Conservation (phyloP, 768 basidiomycete species). For the Lentinula lateritia region DNA sequence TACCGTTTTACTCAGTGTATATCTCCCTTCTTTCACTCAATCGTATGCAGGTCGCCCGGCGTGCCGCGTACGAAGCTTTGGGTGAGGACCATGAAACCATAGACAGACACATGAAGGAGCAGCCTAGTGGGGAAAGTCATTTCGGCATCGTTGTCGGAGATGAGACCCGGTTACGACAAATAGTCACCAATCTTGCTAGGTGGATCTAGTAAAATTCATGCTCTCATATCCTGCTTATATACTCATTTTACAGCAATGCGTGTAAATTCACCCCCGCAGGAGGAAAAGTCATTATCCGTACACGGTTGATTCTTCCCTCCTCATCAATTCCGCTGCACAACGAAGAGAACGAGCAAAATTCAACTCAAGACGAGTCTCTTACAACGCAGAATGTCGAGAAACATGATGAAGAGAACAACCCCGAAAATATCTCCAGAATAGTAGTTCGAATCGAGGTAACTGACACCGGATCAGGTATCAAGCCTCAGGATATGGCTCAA, state of each 20-base stretch:
- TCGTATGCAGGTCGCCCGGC: slow-evolving; percentile 35
- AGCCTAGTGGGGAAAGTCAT: slow-evolving; percentile 24
- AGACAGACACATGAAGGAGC: slow-evolving; percentile 19
- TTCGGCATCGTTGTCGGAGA: slow-evolving; percentile 63
- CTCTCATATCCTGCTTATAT: neutral
- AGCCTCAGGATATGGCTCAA: slow-evolving; percentile 53
- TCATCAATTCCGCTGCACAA: neutral
- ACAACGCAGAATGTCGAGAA: slow-evolving; percentile 1
- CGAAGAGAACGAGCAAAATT: neutral
- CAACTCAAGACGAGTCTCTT: neutral
- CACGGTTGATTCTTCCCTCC: slow-evolving; percentile 39
- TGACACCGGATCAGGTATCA: slow-evolving; percentile 62
- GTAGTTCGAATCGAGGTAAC: slow-evolving; percentile 64
- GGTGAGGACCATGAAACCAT: slow-evolving; percentile 33
- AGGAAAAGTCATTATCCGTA: slow-evolving; percentile 50
- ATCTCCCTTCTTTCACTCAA: neutral
- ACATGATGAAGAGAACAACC: slow-evolving; percentile 16
- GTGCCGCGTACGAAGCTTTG: slow-evolving; percentile 36
- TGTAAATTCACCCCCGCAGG: slow-evolving; percentile 57
- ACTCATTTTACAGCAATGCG: slow-evolving; percentile 32
- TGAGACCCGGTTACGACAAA: slow-evolving; percentile 61
- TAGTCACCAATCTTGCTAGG: slow-evolving; percentile 68
- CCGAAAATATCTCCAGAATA: slow-evolving; percentile 34
- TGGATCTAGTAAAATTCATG: neutral
- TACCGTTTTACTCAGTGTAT: slow-evolving; percentile 13